These are phyloP conservation scores for Wickerhamomyces ciferrii DNA, from an alignment of 805 yeast species.

Conservation along the genomic window DNA sequence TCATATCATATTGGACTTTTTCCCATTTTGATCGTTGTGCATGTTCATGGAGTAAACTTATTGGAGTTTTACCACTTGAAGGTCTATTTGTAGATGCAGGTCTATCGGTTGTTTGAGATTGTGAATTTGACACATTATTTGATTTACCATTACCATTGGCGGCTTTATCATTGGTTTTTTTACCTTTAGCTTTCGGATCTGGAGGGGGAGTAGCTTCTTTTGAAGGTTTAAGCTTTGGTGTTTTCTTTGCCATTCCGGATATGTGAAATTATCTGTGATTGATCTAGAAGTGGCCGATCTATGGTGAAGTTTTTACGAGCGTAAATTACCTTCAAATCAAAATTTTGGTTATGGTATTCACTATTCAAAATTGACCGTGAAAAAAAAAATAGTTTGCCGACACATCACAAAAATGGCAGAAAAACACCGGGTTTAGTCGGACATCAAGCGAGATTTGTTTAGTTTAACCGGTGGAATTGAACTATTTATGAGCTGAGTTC, in stretches of 20 bases:
- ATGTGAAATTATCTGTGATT: too few relatives aligned
- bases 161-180: conserved; percentile 4
- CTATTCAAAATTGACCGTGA: too few relatives aligned
- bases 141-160: not conserved
- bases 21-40: conserved; percentile 90
- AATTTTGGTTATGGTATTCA: too few relatives aligned
- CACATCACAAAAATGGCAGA: not conserved
- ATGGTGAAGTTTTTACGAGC: too few relatives aligned
- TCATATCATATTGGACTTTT: conserved; percentile 75
- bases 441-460: too few relatives aligned
- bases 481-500: too few relatives aligned
- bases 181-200: conserved; percentile 8
- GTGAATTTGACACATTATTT: not conserved
- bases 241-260: conserved; percentile 12
- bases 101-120: not conserved
- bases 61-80: conserved; percentile 75
- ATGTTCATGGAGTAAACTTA: conserved; percentile 76
- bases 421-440: not conserved
- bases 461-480: not conserved
- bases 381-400: not conserved
- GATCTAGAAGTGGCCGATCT: too few relatives aligned
- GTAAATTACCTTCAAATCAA: too few relatives aligned
- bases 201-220: conserved; percentile 7
- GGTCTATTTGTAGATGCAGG: conserved; percentile 16
- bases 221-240: conserved; percentile 1